Evolutionary conservation across 2,329 filamentous ascomycete genomes (phyloP).

Genomic region (Beauveria varroae): DNA sequence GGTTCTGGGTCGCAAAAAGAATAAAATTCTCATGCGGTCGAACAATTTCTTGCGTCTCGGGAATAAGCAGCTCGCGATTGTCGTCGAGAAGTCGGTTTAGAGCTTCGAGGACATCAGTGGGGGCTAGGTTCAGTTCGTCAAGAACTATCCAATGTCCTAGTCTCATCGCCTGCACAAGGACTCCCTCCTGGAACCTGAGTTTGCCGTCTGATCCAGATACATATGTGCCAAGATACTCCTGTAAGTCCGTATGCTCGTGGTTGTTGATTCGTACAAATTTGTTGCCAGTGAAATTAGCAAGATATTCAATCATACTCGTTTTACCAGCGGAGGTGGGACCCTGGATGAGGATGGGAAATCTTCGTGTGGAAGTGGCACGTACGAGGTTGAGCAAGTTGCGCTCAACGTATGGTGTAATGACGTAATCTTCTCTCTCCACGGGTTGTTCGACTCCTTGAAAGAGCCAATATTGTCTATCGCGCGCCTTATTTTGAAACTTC

Average conservation of each 20-base stretch:
- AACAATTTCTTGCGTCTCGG: conserved; percentile 92
- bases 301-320: conserved; percentile 98
- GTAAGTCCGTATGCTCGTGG: conserved; percentile 95
- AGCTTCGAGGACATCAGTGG: conserved; percentile 93
- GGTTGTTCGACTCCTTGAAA: conserved; percentile 59
- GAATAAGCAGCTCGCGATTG: conserved; percentile 89
- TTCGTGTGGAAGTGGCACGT: conserved; percentile 81
- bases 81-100: conserved; percentile 93
- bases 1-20: conserved; percentile 97
- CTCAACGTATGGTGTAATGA: conserved; percentile 92
- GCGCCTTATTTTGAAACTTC: conserved; percentile 60
- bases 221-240: conserved; percentile 96
- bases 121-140: conserved; percentile 93
- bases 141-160: conserved; percentile 97
- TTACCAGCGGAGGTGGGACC: conserved; percentile 96
- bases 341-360: conserved; percentile 91
- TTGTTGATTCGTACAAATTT: conserved; percentile 99
- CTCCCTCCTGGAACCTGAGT: conserved; percentile 83
- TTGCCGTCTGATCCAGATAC: conserved; percentile 79
- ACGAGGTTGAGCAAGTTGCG: conserved; percentile 92
- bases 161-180: conserved; percentile 85
- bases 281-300: conserved; percentile 94
- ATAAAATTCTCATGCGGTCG: conserved; percentile 92
- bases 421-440: conserved; percentile 79
- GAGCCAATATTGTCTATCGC: conserved; percentile 79